Base-by-base conservation (phyloP, 2,329 filamentous ascomycete species). In the Chrysoporthe puriensis region DNA sequence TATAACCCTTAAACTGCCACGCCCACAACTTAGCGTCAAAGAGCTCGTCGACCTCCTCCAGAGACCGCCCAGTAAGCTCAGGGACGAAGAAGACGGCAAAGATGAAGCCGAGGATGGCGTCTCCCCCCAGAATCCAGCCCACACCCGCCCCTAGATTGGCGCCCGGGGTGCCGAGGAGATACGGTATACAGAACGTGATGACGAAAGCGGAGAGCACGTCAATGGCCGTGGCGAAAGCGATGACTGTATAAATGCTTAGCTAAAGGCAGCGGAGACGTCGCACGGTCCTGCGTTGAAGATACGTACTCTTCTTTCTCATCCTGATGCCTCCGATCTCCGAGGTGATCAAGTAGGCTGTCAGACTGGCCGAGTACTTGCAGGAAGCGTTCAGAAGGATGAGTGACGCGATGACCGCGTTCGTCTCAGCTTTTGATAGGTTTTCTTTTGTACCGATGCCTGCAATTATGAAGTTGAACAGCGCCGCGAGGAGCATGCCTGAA, bases 271-370 rank as follows among this genome's bases (percentile, higher is more conserved):
- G 36, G 16, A 36, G 56, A 13, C 4, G 48, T 26, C 44, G 16
- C n/a, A 52, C 14, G n/a, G 2, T 11, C n/a, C 46, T 46, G 26
- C 11, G 34, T 8, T 21, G 18, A 16, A 26, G 5, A 13, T 34
- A 59, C 66, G 46, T 44, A 64, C 66, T 68, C 56, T 68, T 68
- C 62, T 68, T 68, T 32, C 66, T 68, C 66, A 68, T 65, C 36
- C 59, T 54, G 32, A 65, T 48, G 11, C 66, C 66, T 6, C 66
- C 66, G 14, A 68, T 68, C 40, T 68, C 66, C 2, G 66, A 56
- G 21, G 52, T 58, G 11, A 58, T 68, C 14, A 68, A 36, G 21
- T 60, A 68, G 32, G 66, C 66, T 7, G 40, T 56, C n/a, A 60
- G 52, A 13, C 50, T 60, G 3, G 66, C 62, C 40, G 66, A 68